These are phyloP conservation scores for Sedum album DNA, from an alignment of 164 flowering plant genomes.

Conservation along the genomic window DNA sequence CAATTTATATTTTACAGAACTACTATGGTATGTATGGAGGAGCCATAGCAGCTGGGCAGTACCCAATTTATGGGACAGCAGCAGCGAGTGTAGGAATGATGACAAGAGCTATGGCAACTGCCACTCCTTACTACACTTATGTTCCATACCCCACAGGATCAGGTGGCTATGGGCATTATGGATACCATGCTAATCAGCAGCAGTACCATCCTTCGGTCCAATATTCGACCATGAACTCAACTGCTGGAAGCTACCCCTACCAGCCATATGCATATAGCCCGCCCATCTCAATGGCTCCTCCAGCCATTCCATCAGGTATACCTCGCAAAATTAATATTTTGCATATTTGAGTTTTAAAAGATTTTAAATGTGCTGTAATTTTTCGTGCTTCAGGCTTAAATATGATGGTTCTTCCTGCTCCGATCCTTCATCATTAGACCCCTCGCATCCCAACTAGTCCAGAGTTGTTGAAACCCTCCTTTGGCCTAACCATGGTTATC, in stretches of 20 bases:
- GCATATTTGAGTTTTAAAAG: no score
- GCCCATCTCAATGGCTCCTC: no score
- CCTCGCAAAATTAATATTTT: no score
- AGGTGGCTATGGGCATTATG: slow-evolving; percentile 57
- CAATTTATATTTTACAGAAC: slow-evolving; percentile 33
- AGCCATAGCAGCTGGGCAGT: slow-evolving; percentile 34
- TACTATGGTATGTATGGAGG: slow-evolving; percentile 82
- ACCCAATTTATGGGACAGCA: slow-evolving; percentile 57
- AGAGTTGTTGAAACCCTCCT: slow-evolving; percentile 29
- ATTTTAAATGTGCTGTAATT: no score
- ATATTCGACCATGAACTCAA: slow-evolving; percentile 26
- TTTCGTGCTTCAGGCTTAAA: no score
- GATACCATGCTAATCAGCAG: slow-evolving; percentile 27
- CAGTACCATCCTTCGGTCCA: slow-evolving; percentile 22
- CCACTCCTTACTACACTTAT: slow-evolving; percentile 42
- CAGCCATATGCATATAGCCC: slow-evolving; percentile 47
- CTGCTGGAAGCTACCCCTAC: slow-evolving; percentile 41
- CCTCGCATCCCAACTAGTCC: slow-evolving; percentile 13
- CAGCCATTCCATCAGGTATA: no score
- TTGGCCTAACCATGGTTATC: slow-evolving; percentile 84
- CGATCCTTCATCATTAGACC: no score
- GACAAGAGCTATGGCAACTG: slow-evolving; percentile 29
- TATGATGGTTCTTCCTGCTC: no score
- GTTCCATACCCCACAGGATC: slow-evolving; percentile 45
- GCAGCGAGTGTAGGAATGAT: slow-evolving; percentile 36